Base-by-base conservation (phyloP, 2,329 filamentous ascomycete species). In the Penicillium sp. region DNA sequence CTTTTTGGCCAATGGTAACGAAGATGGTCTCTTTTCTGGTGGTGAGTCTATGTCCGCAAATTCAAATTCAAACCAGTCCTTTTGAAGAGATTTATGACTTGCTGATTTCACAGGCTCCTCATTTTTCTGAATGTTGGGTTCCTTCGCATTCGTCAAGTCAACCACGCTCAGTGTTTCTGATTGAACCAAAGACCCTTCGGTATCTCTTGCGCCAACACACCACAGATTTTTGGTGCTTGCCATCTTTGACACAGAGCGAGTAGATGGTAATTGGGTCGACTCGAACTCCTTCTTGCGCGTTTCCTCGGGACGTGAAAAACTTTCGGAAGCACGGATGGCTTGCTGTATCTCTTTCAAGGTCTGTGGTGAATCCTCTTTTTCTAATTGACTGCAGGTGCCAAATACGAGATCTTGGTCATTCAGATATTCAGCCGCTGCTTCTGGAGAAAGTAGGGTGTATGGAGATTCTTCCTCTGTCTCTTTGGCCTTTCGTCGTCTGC, bases 361-460 rank as follows among this genome's bases (percentile, higher is more conserved):
- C 0, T 81, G 82, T 0, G 88, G 88, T 0, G 88, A 89, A 34
- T 91, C 84, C 53, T 91, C 88, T 51, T 81, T 76, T 13, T 86
- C 87, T 23, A 96, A 75, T 69, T 96, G 91, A 69, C 91, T 95
- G 1, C 88, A 92, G 0, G 90, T 94, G 1, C 90, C 91, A 72
- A 96, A 96, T 0, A 95, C 74, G 66, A 92, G 89, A 56, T 91
- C 84, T 68, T 94, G 91, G 1, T 81, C 77, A 3, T 82, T 78
- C 13, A 88, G 81, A 61, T 87, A 81, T 48, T 82, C 82, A 40
- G 87, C 72, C 1, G 90, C 91, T 23, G 87, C 82, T 44, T 76
- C 77, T 0, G 90, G 90, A 0, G 89, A 90, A 10, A 90, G 75
- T 2, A 95, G 74, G 4, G 84, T 76, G 70, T 16, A 91, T 69